phyloP scores from a whole-genome alignment of 257 asterid species.

The Penstemon eatonii region DNA sequence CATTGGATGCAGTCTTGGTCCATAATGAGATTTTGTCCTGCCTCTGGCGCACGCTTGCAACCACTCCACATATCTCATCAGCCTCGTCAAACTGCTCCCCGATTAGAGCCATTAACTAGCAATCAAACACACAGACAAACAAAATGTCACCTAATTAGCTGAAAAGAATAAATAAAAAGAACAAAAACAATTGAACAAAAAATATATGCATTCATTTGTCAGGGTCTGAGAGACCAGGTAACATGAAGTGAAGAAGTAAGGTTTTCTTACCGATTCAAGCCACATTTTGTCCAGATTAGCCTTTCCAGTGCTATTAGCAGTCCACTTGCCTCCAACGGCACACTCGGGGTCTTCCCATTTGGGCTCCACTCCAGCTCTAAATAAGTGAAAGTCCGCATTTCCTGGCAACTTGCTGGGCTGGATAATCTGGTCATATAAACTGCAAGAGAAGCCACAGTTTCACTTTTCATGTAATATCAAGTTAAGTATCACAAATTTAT shows the following conservation, averaged over 20 bases:
- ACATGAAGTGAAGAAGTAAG: slow-evolving; percentile 7
- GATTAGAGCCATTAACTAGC: slow-evolving; percentile 58
- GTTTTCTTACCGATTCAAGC: slow-evolving; percentile 79
- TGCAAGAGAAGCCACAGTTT: slow-evolving; percentile 42
- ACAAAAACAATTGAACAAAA: neutral
- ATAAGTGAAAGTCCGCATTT: slow-evolving; percentile 86
- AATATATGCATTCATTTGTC: slow-evolving; percentile 1
- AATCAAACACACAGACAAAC: slow-evolving; percentile 24
- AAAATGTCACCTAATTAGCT: slow-evolving; percentile 2
- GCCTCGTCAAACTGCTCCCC: slow-evolving; percentile 71
- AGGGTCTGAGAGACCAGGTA: slow-evolving; percentile 16
- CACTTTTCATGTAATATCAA: slow-evolving; percentile 18
- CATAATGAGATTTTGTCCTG: slow-evolving; percentile 83
- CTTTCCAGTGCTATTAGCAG: slow-evolving; percentile 54
- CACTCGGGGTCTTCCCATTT: slow-evolving; percentile 99
- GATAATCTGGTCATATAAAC: slow-evolving; percentile 79
- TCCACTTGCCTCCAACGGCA: slow-evolving; percentile 95
- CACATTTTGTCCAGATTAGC: slow-evolving; percentile 68
- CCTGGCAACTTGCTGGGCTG: slow-evolving; percentile 76
- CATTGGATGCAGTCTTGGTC: slow-evolving; percentile 92
- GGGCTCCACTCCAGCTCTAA: slow-evolving; percentile 88
- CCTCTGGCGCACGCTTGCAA: slow-evolving; percentile 72
- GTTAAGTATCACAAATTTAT: neutral
- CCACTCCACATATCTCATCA: slow-evolving; percentile 69
- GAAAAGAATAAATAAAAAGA: slow-evolving; percentile 1